These are phyloP conservation scores for Hysterangium stoloniferum DNA, from an alignment of 768 basidiomycete species.

Conservation along the genomic window DNA sequence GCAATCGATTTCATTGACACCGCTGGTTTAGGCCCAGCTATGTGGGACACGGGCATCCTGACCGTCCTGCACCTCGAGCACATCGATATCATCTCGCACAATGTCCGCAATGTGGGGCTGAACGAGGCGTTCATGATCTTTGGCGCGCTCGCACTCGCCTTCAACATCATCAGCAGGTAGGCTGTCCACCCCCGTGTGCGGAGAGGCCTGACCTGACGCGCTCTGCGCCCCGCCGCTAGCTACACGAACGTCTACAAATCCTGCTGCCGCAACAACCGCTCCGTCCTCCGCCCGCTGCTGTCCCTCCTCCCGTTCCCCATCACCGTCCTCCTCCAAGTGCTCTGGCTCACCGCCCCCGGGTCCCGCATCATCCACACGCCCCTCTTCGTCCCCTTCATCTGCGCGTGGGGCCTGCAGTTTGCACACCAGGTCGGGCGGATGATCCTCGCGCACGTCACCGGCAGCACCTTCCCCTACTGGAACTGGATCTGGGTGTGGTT, in stretches of 20 bases:
- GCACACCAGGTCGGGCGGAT: conserved; percentile 87
- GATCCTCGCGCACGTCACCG: conserved; percentile 90
- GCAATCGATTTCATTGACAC: no score
- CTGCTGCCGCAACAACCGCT: conserved; percentile 33
- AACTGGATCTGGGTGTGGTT: conserved; percentile 85
- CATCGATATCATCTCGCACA: conserved; percentile 37
- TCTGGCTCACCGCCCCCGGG: conserved; percentile 74
- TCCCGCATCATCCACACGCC: conserved; percentile 69
- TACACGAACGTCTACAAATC: conserved; percentile 77
- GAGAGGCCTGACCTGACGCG: neutral
- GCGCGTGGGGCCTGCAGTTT: conserved; percentile 89
- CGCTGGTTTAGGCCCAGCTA: conserved; percentile 47
- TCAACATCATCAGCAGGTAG: conserved; percentile 75
- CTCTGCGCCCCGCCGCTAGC: conserved; percentile 28
- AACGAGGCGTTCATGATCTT: conserved; percentile 89
- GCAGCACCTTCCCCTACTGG: conserved; percentile 75
- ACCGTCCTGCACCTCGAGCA: conserved; percentile 43
- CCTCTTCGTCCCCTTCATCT: conserved; percentile 80
- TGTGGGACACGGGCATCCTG: conserved; percentile 73
- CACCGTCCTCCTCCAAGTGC: conserved; percentile 61
- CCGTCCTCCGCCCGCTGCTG: conserved; percentile 48
- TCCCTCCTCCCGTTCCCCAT: conserved; percentile 75
- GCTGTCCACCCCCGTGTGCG: conserved; percentile 7
- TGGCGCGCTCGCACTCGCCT: conserved; percentile 55
- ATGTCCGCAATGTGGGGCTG: conserved; percentile 59